Evolutionary conservation across 495 filamentous ascomycete species (phyloP), one percentile per base, ranked within the genome.

Genomic region (Annulohypoxylon bovei): DNA sequence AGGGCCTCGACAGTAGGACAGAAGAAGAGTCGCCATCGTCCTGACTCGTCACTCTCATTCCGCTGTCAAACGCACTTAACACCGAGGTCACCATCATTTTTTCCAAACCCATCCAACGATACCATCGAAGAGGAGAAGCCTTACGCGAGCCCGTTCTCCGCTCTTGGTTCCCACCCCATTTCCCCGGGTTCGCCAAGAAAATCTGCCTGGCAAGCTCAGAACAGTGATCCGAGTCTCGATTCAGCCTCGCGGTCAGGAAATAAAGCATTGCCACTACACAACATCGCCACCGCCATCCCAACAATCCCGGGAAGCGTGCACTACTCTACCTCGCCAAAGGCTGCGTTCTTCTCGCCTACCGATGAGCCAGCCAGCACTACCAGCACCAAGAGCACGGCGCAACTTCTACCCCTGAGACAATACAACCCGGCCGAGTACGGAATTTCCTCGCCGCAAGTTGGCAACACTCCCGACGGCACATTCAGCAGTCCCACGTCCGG

Each of bases 1-100:
- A 72, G 61, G 30, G 39, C 65, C 42, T 75, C 58, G 3, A 16
- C 60, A 25, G 49, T 62, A 52, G 40, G 63, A 37, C 57, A 63
- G 27, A 76, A 70, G 53, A 59, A 54, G 11, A 59, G 71, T 18
- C 70, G 74, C 16, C 74, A 73, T 49, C 77, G 76, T 1, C 79
- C 75, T 37, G 67, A 73, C 30, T 85, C 82, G 1, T 77, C 80
- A 12, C 72, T 83, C 30, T 84, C 82, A 7, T 85, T 85, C 72
- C 80, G 82, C 65, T 85, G 83, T 75, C 81, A 82, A 62, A 81
- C 83, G 0, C 79, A 81, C 65, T 67, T 83, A 52, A 74, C 75
- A 20, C 82, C 83, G 1, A 75, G 68, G 11, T 76, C 76, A 1
- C 71, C 83, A 0, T 67, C 75, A 8, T 80, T 82, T 70, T 77